A percentile compares a stretch with the other conserved stretches of the same genome.
Conservation (phyloP, 73 alveolate genomes). For the Vitrella brassicaformis region DNA sequence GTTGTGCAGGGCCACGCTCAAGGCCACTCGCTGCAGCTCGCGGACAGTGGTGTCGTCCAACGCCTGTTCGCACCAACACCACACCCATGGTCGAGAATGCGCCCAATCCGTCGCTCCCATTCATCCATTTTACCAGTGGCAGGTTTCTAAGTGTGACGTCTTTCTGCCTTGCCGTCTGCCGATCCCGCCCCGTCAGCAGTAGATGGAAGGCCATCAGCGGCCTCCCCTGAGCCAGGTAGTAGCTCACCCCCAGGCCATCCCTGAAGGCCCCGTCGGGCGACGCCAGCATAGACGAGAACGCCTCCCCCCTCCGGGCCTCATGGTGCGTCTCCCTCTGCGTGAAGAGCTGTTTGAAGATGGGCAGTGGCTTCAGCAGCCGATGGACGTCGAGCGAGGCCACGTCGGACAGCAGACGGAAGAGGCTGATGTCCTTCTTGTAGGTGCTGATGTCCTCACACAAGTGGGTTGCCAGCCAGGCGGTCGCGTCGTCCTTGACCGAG, state of each 20-base stretch:
- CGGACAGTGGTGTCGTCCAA: constrained; percentile 1
- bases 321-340: neutral
- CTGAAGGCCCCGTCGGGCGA: neutral
- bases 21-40: constrained; percentile 19
- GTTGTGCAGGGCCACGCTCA: constrained; percentile 29
- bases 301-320: neutral
- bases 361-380: neutral
- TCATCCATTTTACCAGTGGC: no score
- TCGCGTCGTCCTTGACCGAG: neutral
- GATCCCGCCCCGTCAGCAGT: neutral
- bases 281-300: neutral
- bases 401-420: constrained; percentile 13
- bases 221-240: neutral
- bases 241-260: neutral
- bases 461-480: neutral
- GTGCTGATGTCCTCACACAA: neutral
- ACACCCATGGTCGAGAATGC: no score
- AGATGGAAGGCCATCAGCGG: neutral
- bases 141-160: no score
- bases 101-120: no score
- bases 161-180: no score
- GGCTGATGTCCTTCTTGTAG: neutral
- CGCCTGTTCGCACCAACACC: neutral
- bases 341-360: neutral
- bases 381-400: constrained; percentile 21